phyloP scores from a whole-genome alignment of 23 red algal genomes.

The Chondrus crispus region DNA sequence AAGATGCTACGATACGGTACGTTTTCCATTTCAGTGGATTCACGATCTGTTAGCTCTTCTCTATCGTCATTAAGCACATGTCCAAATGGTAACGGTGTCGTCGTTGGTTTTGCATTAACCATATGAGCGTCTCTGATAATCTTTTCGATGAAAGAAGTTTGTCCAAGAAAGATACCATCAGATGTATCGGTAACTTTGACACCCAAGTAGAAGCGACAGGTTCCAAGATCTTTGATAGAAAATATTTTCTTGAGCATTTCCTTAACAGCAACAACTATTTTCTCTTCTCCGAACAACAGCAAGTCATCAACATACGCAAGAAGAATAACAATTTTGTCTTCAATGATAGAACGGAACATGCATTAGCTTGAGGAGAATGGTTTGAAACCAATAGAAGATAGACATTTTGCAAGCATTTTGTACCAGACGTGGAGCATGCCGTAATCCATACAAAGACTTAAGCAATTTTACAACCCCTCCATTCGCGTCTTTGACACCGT shows the following conservation, averaged over 20 bases:
- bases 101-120: neutral
- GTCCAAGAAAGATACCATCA: neutral
- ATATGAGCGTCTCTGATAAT: neutral
- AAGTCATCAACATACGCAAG: neutral
- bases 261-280: neutral
- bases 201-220: neutral
- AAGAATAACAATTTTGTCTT: neutral
- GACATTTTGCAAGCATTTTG: neutral
- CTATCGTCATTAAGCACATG: neutral
- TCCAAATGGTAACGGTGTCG: neutral
- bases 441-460: neutral
- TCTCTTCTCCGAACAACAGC: neutral
- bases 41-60: neutral
- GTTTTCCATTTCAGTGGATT: neutral
- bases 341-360: neutral
- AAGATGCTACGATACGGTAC: constrained; percentile 11
- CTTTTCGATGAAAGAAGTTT: neutral
- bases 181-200: neutral
- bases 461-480: neutral
- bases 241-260: neutral
- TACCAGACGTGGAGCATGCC: neutral
- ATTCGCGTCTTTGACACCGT: neutral
- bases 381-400: neutral
- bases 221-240: neutral
- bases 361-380: neutral